Evolutionary conservation across 164 flowering plant species (phyloP), one percentile per base, ranked within the genome.

Genomic region (Umbellularia californica): DNA sequence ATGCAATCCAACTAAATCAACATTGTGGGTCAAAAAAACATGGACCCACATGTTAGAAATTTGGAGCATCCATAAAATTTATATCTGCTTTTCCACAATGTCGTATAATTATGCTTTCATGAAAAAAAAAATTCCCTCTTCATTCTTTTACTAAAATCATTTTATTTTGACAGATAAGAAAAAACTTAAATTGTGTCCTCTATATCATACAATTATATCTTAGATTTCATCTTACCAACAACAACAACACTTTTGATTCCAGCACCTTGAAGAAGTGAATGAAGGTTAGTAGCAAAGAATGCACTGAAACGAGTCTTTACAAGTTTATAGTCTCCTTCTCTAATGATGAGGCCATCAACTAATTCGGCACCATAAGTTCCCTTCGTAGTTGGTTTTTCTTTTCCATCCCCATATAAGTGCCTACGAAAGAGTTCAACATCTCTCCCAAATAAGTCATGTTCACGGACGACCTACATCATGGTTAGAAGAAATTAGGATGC

Each of bases 241-340:
- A 95, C 77, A 22, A 92, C 90, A 65, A 95, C 67, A 52, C 74
- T 81, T 69, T 81, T 67, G 69, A 95, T 82, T 6, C 88, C 92
- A 68, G 75, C 68, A 19, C 85, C 78, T 76, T 83, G 87, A 77
- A 96, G 94, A 80, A 91, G 75, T 0, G 88, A 88, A 78, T 92
- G 90, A 79, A 96, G 97, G 78, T 89, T 81, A n/a, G 99, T 96
- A 11, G 84, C 85, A 80, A 90, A 92, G 83, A 96, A 96, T 22
- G 99, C 97, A 83, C 99, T 92, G 68, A 96, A 88, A 17, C 98
- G 89, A 0, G 98, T 92, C 83, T 94, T 96, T 33, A 91, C 95
- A 80, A 96, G 52, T 80, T 96, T 96, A 80, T 96, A 94, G 28
- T 96, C 98, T 17, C 86, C 91, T 70, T 90, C 91, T 70, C 82